Evolutionary conservation across 2,329 filamentous ascomycete species (phyloP), one percentile per base, ranked within the genome.

Genomic region (Thelonectria rubi): DNA sequence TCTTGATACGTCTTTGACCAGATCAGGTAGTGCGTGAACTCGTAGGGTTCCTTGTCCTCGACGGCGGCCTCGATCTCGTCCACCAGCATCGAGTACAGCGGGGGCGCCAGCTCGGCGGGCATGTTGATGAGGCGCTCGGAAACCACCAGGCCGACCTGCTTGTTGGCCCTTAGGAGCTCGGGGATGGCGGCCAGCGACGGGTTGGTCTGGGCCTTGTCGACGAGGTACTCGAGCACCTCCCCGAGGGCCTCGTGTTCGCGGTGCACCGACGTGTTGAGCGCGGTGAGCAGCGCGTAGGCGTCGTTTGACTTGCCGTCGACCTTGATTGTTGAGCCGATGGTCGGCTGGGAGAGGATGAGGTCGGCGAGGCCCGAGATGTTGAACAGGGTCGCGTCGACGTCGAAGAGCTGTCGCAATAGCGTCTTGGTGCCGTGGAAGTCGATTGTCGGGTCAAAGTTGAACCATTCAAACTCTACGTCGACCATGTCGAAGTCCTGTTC

Each of bases 391-490:
- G 91, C 86, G 79, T 99, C 95, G 55, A 91, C 87, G 77, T 98
- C 95, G 76, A 99, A 89, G 43, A 99, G 87, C 78, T 99, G 95
- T 62, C 94, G 91, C 62, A 97, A 79, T 8, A 99, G 87, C 10
- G 88, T 90, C 78, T 97, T 97, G 70, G 96, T 86, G 60, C 95
- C 95, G 79, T 98, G 94, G 78, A 98, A 98, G 78, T 99, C 95
- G 71, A 97, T 85, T 8, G 91, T 88, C 2, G 91, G 84, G 71
- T 95, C 90, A 65, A 94, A 97, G 79, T 97, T 96, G 81, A 98
- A 99, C 91, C 93, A 98, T 81, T 99, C 95, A 73, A 99, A 99
- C 68, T 98, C 94, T 60, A 98, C 93, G 74, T 98, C 90, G 67
- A 99, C 88, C 76, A 94, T 91, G 75, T 97, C 91, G 73, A 93